Percentiles rank a stretch among this genome's conserved stretches.
Evolutionary conservation across 1,139 yeast genomes (phyloP).

Genomic region (Debaryomyces singareniensis): DNA sequence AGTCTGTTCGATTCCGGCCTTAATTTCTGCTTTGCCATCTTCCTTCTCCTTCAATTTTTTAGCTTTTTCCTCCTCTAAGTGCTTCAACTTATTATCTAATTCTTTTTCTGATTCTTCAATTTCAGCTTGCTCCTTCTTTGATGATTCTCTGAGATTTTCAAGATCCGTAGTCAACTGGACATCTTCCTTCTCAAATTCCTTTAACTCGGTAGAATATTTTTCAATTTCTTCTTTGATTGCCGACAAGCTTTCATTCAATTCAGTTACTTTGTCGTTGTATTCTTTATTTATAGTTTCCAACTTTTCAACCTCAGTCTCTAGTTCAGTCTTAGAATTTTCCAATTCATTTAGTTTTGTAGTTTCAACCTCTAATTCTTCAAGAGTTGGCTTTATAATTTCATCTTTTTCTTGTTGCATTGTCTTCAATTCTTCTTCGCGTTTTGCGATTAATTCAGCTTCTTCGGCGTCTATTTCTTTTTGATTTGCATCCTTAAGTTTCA

Average conservation of each 20-base stretch:
- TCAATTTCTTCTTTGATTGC: slow-evolving; percentile 34
- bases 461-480: slow-evolving; percentile 37
- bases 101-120: slow-evolving; percentile 20
- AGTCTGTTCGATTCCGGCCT: slow-evolving; percentile 23
- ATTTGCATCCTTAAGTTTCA: slow-evolving; percentile 33
- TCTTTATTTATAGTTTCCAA: slow-evolving; percentile 29
- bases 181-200: slow-evolving; percentile 16
- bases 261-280: slow-evolving; percentile 27
- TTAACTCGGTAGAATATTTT: slow-evolving; percentile 23
- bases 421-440: slow-evolving; percentile 38
- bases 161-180: slow-evolving; percentile 26
- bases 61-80: slow-evolving; percentile 24
- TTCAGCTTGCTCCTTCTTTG: slow-evolving; percentile 19
- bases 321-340: slow-evolving; percentile 32
- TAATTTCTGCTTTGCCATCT: slow-evolving; percentile 28
- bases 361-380: slow-evolving; percentile 36
- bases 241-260: slow-evolving; percentile 31
- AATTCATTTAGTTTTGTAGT: slow-evolving; percentile 32
- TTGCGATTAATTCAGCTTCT: slow-evolving; percentile 33
- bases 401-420: slow-evolving; percentile 42
- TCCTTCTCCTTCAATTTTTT: slow-evolving; percentile 23
- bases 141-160: slow-evolving; percentile 20
- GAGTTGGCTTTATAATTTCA: slow-evolving; percentile 33
- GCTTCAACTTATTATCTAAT: slow-evolving; percentile 27
- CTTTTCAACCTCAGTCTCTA: slow-evolving; percentile 27